A percentile compares a stretch with the other conserved stretches of the same genome.
Conservation (phyloP, 805 yeast genomes). For the Candida manassasensis region DNA sequence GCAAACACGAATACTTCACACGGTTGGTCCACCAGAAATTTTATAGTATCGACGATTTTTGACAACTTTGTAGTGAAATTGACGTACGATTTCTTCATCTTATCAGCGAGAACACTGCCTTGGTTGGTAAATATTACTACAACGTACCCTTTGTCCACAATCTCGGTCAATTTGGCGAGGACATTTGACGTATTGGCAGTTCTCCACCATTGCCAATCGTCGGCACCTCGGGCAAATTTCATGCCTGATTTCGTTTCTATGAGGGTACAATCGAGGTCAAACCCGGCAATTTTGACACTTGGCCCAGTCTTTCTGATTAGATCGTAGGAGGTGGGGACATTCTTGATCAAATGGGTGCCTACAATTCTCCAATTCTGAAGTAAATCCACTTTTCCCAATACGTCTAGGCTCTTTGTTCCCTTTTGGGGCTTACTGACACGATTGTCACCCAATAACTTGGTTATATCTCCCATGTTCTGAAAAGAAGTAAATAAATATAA, state of each 20-base stretch:
- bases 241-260: slow-evolving; percentile 60
- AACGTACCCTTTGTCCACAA: slow-evolving; percentile 23
- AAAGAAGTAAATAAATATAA: neutral
- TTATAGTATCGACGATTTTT: slow-evolving; percentile 27
- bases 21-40: slow-evolving; percentile 2
- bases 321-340: slow-evolving; percentile 25
- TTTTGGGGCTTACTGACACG: slow-evolving; percentile 4
- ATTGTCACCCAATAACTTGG: slow-evolving; percentile 2
- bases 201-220: slow-evolving; percentile 66
- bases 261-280: slow-evolving; percentile 83
- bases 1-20: slow-evolving; percentile 48
- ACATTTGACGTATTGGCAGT: slow-evolving; percentile 15
- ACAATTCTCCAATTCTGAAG: slow-evolving; percentile 19
- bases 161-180: slow-evolving; percentile 16
- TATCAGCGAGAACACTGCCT: slow-evolving; percentile 54
- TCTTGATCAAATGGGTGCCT: slow-evolving; percentile 42
- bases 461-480: slow-evolving; percentile 4
- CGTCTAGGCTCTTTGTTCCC: neutral
- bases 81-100: slow-evolving; percentile 26
- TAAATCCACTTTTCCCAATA: neutral
- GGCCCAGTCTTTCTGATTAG: slow-evolving; percentile 4
- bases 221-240: slow-evolving; percentile 51
- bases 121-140: slow-evolving; percentile 84
- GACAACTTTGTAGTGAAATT: slow-evolving; percentile 41
- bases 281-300: slow-evolving; percentile 52